phyloP scores from a whole-genome alignment of 1,284 basidiomycete genomes.

The Cutaneotrichosporon dermatis region DNA sequence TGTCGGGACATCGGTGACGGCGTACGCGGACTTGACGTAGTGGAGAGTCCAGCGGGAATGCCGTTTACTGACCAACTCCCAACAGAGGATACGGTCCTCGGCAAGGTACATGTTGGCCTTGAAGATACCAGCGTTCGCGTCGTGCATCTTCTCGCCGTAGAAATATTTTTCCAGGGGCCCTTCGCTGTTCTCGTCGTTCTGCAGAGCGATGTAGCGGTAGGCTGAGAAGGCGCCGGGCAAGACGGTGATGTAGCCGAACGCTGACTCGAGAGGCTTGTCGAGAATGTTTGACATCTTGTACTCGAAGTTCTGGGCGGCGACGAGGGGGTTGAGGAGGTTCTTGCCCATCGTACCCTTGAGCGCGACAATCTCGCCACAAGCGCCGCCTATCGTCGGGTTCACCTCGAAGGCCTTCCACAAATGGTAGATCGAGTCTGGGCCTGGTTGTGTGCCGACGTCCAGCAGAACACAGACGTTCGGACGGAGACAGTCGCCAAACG shows the following conservation, averaged over 20 bases:
- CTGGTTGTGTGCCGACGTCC: constrained; percentile 91
- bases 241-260: constrained; percentile 90
- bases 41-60: constrained; percentile 81
- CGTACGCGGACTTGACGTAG: constrained; percentile 89
- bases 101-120: constrained; percentile 95
- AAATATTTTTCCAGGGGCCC: constrained; percentile 96
- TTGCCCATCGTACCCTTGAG: constrained; percentile 75
- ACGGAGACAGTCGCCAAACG: constrained; percentile 44
- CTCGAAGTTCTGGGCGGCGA: constrained; percentile 57
- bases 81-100: constrained; percentile 75
- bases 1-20: constrained; percentile 85
- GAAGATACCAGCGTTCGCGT: constrained; percentile 79
- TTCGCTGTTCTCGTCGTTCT: constrained; percentile 77
- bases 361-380: constrained; percentile 93
- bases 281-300: constrained; percentile 95
- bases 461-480: constrained; percentile 91
- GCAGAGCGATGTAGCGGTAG: constrained; percentile 69
- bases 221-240: constrained; percentile 83
- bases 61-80: constrained; percentile 88
- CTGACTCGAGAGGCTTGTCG: constrained; percentile 72
- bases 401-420: constrained; percentile 97
- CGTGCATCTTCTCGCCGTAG: constrained; percentile 88
- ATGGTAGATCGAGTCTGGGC: constrained; percentile 84
- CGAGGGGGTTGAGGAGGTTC: constrained; percentile 75
- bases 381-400: constrained; percentile 91